A percentile compares a stretch with the other conserved stretches of the same genome.
Conservation (phyloP, 73 alveolate species). For the Tetrahymena elliotti region DNA sequence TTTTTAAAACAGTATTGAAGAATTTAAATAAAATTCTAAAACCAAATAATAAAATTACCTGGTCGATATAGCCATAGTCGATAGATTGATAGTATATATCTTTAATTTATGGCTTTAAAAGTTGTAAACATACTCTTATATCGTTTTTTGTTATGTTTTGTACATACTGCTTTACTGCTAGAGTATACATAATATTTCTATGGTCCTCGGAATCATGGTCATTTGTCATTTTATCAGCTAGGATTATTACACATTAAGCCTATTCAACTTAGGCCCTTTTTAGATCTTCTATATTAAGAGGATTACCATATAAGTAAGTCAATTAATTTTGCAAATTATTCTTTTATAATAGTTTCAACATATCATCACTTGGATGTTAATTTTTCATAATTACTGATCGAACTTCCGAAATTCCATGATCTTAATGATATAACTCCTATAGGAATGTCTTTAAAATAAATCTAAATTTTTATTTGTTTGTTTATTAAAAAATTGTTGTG, state of each 20-base stretch:
- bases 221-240: conserved; percentile 77
- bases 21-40: too few relatives aligned
- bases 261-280: conserved; percentile 74
- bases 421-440: conserved; percentile 80
- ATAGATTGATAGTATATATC: conserved; percentile 63
- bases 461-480: not conserved
- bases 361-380: conserved; percentile 71
- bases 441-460: conserved; percentile 50
- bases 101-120: conserved; percentile 81
- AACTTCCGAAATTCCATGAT: conserved; percentile 79
- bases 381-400: conserved; percentile 78
- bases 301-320: conserved; percentile 83
- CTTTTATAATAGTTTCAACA: conserved; percentile 53
- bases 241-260: conserved; percentile 80
- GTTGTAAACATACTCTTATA: conserved; percentile 70
- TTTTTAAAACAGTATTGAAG: too few relatives aligned
- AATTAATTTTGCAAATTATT: conserved; percentile 56
- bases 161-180: conserved; percentile 78
- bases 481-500: not conserved
- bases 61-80: conserved; percentile 20
- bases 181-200: conserved; percentile 81
- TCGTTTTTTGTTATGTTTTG: conserved; percentile 45
- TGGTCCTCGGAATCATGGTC: conserved; percentile 80
- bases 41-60: conserved; percentile 48
- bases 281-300: conserved; percentile 66